Evolutionary conservation across 2,329 filamentous ascomycete species (phyloP).

Genomic region (Sordariomycetes sp.): DNA sequence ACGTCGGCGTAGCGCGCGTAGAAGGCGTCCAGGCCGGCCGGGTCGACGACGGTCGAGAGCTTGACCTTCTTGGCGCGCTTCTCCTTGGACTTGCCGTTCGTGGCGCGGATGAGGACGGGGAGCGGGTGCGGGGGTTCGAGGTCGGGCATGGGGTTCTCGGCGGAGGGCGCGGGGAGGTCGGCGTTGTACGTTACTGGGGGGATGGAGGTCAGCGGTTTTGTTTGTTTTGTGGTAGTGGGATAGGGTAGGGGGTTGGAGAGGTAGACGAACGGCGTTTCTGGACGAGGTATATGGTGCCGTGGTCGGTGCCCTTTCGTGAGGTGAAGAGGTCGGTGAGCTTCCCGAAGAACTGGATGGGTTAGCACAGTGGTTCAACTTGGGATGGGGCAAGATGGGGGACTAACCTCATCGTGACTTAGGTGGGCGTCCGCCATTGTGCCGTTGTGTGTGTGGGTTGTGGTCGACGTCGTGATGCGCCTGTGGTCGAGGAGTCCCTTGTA

Average conservation of each 20-base stretch:
- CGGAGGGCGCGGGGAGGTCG: conserved; percentile 28
- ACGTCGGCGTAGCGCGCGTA: conserved; percentile 80
- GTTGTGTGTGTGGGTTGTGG: not conserved
- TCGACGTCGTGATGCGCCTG: not conserved
- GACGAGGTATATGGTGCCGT: conserved; percentile 63
- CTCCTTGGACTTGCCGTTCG: conserved; percentile 62
- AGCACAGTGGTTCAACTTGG: not conserved
- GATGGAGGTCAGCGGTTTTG: not conserved
- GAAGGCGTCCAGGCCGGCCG: conserved; percentile 67
- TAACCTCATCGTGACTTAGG: not conserved
- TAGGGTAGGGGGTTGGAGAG: not conserved
- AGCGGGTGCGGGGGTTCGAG: conserved; percentile 46
- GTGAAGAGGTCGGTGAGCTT: conserved; percentile 47
- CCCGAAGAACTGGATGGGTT: conserved; percentile 17
- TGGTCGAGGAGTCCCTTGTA: not conserved
- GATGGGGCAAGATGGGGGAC: not conserved
- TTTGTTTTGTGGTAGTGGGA: not conserved
- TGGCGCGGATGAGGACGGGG: conserved; percentile 72
- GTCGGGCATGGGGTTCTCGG: conserved; percentile 47
- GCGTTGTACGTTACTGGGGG: conserved; percentile 30
- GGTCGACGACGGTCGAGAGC: conserved; percentile 72
- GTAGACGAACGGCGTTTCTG: conserved; percentile 59
- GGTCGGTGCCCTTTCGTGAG: conserved; percentile 53
- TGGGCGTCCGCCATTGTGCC: not conserved
- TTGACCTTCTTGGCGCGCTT: conserved; percentile 54